These are phyloP conservation scores for Coprinopsis sp. DNA, from an alignment of 768 basidiomycete species.

Conservation along the genomic window DNA sequence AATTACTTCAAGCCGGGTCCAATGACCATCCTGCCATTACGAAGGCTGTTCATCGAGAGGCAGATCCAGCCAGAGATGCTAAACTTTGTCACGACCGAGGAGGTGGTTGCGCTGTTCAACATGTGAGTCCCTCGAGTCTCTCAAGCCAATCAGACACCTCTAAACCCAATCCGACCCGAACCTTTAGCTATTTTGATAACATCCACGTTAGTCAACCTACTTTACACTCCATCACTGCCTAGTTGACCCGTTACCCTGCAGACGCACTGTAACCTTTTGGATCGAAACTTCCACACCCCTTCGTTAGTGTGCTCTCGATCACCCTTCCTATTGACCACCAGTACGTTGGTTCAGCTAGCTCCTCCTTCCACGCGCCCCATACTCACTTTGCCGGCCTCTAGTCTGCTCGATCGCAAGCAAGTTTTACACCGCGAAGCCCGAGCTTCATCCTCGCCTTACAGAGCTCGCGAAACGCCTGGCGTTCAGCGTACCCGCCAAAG, in stretches of 20 bases:
- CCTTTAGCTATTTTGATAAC: conserved; percentile 65
- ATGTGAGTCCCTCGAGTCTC: conserved; percentile 79
- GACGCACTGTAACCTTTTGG: conserved; percentile 79
- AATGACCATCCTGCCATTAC: conserved; percentile 82
- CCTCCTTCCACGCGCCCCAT: neutral
- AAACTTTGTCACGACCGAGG: conserved; percentile 79
- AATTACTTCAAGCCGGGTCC: conserved; percentile 94
- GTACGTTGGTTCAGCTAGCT: conserved; percentile 38
- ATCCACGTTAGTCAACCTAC: conserved; percentile 57
- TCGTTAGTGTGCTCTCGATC: conserved; percentile 90
- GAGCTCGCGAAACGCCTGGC: conserved; percentile 86
- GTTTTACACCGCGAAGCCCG: conserved; percentile 78
- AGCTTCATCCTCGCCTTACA: conserved; percentile 73
- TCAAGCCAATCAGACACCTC: neutral
- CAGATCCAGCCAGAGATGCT: conserved; percentile 94
- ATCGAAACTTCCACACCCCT: conserved; percentile 89
- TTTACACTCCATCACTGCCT: conserved; percentile 9
- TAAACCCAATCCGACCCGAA: conserved; percentile 5
- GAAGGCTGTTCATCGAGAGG: conserved; percentile 79
- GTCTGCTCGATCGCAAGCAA: conserved; percentile 95
- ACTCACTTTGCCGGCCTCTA: conserved; percentile 25
- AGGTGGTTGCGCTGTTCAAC: conserved; percentile 87
- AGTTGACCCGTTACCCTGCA: conserved; percentile 22
- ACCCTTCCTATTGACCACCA: conserved; percentile 91
- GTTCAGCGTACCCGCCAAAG: conserved; percentile 78